Evolutionary conservation across 1,284 basidiomycete species (phyloP).

Genomic region (Rhodotorula sp.): DNA sequence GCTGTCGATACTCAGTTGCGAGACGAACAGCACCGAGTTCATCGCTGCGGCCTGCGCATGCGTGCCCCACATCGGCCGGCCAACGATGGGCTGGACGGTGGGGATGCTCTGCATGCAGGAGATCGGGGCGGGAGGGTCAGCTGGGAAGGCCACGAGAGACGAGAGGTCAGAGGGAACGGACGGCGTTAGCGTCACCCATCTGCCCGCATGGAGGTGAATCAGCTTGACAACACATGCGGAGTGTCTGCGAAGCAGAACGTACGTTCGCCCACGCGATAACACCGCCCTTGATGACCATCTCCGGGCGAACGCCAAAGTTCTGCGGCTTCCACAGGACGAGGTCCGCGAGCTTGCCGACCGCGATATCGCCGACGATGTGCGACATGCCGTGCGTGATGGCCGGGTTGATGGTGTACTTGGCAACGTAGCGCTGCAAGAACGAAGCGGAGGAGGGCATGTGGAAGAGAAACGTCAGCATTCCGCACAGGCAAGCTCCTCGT

Average conservation of each 20-base stretch:
- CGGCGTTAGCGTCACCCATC: conserved; percentile 48
- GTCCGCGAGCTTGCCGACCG: conserved; percentile 82
- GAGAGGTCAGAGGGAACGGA: conserved; percentile 13
- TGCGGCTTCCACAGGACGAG: conserved; percentile 92
- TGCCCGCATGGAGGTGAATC: neutral
- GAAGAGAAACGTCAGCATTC: neutral
- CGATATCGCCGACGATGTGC: conserved; percentile 82
- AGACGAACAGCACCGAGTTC: conserved; percentile 84
- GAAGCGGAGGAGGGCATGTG: neutral
- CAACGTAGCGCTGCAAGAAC: conserved; percentile 66
- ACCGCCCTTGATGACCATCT: conserved; percentile 92
- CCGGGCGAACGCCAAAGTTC: conserved; percentile 87
- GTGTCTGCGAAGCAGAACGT: neutral
- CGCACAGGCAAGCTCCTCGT: neutral
- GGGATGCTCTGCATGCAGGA: conserved; percentile 68
- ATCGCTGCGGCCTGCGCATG: conserved; percentile 71
- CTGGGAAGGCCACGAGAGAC: neutral
- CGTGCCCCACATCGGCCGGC: conserved; percentile 86
- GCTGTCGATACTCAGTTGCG: conserved; percentile 67
- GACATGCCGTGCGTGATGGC: conserved; percentile 93
- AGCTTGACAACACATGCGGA: neutral
- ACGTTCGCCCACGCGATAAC: conserved; percentile 88
- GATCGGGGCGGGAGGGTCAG: neutral
- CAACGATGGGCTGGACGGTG: conserved; percentile 83
- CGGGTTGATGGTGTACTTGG: conserved; percentile 97